Percentiles rank a stretch among this genome's conserved stretches.
These are phyloP conservation scores for Mucor saturninus DNA, from an alignment of 371 early-diverging fungal species.

Conservation along the genomic window DNA sequence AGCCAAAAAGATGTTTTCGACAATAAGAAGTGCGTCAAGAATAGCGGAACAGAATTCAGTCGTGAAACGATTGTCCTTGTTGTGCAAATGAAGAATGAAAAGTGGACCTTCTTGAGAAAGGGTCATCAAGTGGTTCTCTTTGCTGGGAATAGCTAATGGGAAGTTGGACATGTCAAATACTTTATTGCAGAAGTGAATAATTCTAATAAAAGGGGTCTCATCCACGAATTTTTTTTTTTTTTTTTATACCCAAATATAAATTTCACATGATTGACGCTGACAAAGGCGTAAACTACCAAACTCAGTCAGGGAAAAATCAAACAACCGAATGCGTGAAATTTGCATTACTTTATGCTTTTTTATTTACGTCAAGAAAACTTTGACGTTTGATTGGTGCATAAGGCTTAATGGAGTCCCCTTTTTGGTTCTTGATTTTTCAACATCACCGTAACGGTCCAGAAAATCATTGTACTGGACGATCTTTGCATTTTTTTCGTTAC, in stretches of 20 bases:
- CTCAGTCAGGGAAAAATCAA: no score
- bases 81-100: conserved; percentile 63
- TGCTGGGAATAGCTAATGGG: conserved; percentile 44
- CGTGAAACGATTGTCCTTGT: conserved; percentile 75
- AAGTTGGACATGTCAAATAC: conserved; percentile 18
- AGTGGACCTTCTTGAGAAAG: conserved; percentile 59
- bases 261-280: conserved; percentile 2
- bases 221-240: no score
- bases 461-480: conserved; percentile 79
- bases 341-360: background rate
- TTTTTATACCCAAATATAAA: background rate
- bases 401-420: conserved; percentile 78
- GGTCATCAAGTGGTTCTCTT: conserved; percentile 47
- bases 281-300: background rate
- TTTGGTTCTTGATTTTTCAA: conserved; percentile 68
- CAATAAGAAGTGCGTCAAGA: conserved; percentile 61
- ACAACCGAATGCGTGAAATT: no score
- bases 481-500: conserved; percentile 40
- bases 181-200: background rate
- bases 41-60: conserved; percentile 62
- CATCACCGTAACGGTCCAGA: conserved; percentile 70
- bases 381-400: conserved; percentile 84
- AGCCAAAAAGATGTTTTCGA: conserved; percentile 57
- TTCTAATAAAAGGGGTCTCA: no score
- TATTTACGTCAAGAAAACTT: conserved; percentile 54